phyloP scores from a whole-genome alignment of 805 yeast genomes.

The Wickerhamomyces alni region DNA sequence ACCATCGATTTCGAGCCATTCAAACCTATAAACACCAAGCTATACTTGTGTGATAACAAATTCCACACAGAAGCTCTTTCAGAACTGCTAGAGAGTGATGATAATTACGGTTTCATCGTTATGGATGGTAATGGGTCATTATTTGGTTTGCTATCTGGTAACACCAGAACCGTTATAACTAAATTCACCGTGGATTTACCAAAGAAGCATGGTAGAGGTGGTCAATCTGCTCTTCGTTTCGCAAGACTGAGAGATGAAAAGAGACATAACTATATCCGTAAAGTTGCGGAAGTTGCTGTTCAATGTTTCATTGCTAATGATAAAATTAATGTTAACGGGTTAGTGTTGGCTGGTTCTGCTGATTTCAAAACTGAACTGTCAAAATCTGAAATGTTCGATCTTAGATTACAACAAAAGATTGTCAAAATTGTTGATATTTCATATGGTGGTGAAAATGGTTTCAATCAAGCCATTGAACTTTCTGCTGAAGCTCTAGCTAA shows the following conservation, averaged over 20 bases:
- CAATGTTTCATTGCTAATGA: constrained; percentile 94
- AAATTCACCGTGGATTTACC: constrained; percentile 97
- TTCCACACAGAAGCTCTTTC: constrained; percentile 96
- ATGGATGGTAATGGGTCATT: constrained; percentile 99
- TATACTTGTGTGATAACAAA: constrained; percentile 94
- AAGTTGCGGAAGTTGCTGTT: constrained; percentile 97
- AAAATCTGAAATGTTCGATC: constrained; percentile 89
- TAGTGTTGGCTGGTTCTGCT: constrained; percentile 97
- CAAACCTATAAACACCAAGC: constrained; percentile 97
- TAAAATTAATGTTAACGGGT: constrained; percentile 89
- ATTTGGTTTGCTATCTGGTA: constrained; percentile 93
- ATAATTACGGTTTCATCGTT: constrained; percentile 93
- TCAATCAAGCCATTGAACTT: constrained; percentile 97
- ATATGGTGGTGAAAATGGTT: constrained; percentile 99
- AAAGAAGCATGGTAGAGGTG: constrained; percentile 99
- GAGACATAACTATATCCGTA: constrained; percentile 97
- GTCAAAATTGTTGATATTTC: constrained; percentile 94
- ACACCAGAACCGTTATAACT: constrained; percentile 92
- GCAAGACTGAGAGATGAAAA: constrained; percentile 98
- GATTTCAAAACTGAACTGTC: constrained; percentile 95
- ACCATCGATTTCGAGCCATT: constrained; percentile 98
- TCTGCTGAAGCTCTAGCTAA: constrained; percentile 96
- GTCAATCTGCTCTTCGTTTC: constrained; percentile 99
- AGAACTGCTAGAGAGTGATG: constrained; percentile 91
- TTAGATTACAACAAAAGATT: constrained; percentile 80